A percentile compares a stretch with the other conserved stretches of the same genome.
These are phyloP conservation scores for Vigna reflexopilosa DNA, from an alignment of 306 rosid species.

Conservation along the genomic window DNA sequence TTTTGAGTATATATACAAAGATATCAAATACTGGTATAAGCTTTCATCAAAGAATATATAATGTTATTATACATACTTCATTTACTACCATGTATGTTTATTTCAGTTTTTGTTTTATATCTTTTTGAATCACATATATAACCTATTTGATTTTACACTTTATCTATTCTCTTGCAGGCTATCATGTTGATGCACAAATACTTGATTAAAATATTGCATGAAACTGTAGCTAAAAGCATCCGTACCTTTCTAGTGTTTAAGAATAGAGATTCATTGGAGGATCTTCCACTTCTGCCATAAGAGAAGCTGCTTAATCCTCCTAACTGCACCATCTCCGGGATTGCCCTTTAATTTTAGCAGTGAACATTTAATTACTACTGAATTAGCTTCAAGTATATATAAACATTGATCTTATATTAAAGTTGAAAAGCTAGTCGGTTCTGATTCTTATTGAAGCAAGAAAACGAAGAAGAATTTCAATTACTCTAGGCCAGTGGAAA, in stretches of 20 bases:
- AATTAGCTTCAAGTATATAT: neutral
- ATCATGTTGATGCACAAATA: neutral
- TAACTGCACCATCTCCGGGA: slow-evolving; percentile 1
- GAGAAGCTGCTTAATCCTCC: neutral
- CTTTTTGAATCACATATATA: neutral
- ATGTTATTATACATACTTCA: neutral
- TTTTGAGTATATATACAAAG: neutral
- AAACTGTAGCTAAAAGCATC: neutral
- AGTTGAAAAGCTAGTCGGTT: no score
- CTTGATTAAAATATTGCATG: neutral
- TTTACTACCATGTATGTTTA: neutral
- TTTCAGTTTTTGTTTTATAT: neutral
- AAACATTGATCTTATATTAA: no score
- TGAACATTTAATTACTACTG: neutral
- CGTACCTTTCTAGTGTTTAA: slow-evolving; percentile 5
- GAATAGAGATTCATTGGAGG: neutral
- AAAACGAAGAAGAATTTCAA: neutral
- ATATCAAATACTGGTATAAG: neutral
- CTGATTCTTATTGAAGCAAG: neutral
- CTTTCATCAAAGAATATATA: neutral
- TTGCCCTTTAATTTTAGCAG: neutral
- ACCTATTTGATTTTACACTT: neutral
- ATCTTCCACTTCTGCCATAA: slow-evolving; percentile 10
- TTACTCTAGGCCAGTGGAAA: neutral
- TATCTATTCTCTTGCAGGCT: neutral